Evolutionary conservation across 257 asterid species (phyloP), one percentile per base, ranked within the genome.

Genomic region (Dorcoceras hygrometricum): DNA sequence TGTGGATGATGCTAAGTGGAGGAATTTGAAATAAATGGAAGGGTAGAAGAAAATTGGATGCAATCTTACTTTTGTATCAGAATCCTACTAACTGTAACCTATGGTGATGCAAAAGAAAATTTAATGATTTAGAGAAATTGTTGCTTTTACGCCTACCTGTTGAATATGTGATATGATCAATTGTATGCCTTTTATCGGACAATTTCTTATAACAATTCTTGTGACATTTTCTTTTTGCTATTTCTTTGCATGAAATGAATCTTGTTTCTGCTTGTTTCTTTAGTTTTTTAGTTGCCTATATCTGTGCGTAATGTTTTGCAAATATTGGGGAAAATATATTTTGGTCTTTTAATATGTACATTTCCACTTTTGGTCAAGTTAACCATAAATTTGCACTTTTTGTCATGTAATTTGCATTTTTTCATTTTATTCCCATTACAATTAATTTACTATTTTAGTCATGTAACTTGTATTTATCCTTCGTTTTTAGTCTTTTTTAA

Each of bases 1-100:
- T 57, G 50, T 54, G 26, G 46, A 51, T 12, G 32, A 26, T 26
- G 70, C 4, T 57, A 57, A 18, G 14, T 53, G n/a, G 50, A 8
- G n/a, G 70, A 19, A 12, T 68, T 62, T 67, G 65, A 32, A 43
- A 22, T 14, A 9, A 31, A 43, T 63, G 74, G 74, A 23, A 23
- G 23, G 62, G 2, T 22, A 28, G 65, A n/a, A 28, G 48, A 18
- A 29, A 19, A 50, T 32, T 8, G n/a, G 62, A 53, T 23, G 23
- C 11, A 10, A 39, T 10, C n/a, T n/a, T n/a, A n/a, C 50, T 11
- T 39, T 11, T 39, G n/a, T 1, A 39, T 39, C n/a, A 12, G 18
- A 39, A 11, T 10, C n/a, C 50, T 5, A 39, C 50, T 39, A 39
- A 10, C 5, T 3, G n/a, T 39, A 39, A 39, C n/a, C n/a, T 0